Evolutionary conservation across 2,329 filamentous ascomycete genomes (phyloP).

Genomic region (Metarhizium brunneum): DNA sequence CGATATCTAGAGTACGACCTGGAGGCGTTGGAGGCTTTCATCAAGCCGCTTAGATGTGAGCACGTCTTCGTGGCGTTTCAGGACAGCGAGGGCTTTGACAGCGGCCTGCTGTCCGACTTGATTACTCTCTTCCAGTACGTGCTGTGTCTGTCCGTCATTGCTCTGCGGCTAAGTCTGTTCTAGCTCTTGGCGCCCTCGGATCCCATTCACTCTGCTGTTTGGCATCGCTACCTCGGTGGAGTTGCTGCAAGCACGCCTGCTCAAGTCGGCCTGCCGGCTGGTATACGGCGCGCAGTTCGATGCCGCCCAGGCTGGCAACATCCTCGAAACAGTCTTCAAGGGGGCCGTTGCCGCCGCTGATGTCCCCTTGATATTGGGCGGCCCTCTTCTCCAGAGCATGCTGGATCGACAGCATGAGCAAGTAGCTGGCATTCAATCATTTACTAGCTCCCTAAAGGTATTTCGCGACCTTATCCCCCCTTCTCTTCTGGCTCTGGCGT

Average conservation of each 20-base stretch:
- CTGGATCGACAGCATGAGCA: conserved; percentile 69
- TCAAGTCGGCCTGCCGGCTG: conserved; percentile 57
- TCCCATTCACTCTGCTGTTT: conserved; percentile 69
- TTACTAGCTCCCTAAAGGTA: conserved; percentile 62
- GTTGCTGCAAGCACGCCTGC: conserved; percentile 64
- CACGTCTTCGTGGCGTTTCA: conserved; percentile 66
- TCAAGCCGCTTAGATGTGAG: conserved; percentile 40
- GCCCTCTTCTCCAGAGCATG: conserved; percentile 51
- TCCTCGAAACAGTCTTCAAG: conserved; percentile 64
- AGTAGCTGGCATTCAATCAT: conserved; percentile 64
- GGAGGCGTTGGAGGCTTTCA: conserved; percentile 55
- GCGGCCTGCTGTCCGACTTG: conserved; percentile 59
- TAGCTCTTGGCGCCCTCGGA: conserved; percentile 59
- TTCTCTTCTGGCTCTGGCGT: neutral
- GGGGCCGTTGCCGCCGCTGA: conserved; percentile 50
- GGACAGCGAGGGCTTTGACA: conserved; percentile 76
- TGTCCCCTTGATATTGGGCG: conserved; percentile 52
- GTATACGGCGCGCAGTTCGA: conserved; percentile 68
- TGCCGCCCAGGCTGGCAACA: conserved; percentile 61
- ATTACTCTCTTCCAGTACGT: conserved; percentile 58
- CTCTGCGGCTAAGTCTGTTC: conserved; percentile 18
- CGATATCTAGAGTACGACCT: conserved; percentile 72
- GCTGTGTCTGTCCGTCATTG: neutral
- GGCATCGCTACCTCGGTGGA: conserved; percentile 77
- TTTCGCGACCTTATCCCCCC: conserved; percentile 5